phyloP scores from a whole-genome alignment of 202 grass and related monocot species.

The Hordeum pubiflorum region DNA sequence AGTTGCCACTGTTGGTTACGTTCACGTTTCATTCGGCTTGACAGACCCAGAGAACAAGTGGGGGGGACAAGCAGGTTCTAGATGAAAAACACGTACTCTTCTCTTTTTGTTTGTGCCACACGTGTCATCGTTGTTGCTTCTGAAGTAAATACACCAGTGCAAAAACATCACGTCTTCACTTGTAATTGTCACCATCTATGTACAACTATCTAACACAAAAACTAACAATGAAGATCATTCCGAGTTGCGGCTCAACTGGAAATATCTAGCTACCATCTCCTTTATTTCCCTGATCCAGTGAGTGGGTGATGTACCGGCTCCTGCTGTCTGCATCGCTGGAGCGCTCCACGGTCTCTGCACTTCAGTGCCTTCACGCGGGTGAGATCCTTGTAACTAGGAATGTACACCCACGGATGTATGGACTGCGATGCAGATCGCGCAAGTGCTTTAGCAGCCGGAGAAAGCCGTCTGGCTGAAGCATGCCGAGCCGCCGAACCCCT shows the following conservation, averaged over 20 bases:
- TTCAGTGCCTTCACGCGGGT: neutral
- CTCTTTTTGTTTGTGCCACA: neutral
- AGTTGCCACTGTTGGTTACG: neutral
- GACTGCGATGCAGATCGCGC: neutral
- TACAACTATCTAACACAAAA: neutral
- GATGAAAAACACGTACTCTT: neutral
- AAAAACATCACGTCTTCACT: neutral
- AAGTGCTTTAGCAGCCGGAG: constrained; percentile 1
- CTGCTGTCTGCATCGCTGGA: neutral
- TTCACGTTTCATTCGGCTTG: neutral
- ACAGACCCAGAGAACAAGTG: neutral
- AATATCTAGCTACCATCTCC: neutral
- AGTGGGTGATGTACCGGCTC: too few species aligned
- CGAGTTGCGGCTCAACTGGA: neutral
- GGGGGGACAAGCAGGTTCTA: neutral
- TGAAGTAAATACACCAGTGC: neutral
- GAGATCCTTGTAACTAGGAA: neutral
- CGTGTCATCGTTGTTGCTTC: neutral
- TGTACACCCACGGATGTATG: neutral
- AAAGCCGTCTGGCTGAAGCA: constrained; percentile 33
- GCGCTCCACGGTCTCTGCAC: neutral
- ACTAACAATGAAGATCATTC: neutral
- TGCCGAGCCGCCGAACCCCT: constrained; percentile 18
- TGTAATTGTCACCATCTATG: neutral
- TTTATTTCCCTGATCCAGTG: neutral